These are phyloP conservation scores for Termitomyces sp. DNA, from an alignment of 768 basidiomycete species.

Conservation along the genomic window DNA sequence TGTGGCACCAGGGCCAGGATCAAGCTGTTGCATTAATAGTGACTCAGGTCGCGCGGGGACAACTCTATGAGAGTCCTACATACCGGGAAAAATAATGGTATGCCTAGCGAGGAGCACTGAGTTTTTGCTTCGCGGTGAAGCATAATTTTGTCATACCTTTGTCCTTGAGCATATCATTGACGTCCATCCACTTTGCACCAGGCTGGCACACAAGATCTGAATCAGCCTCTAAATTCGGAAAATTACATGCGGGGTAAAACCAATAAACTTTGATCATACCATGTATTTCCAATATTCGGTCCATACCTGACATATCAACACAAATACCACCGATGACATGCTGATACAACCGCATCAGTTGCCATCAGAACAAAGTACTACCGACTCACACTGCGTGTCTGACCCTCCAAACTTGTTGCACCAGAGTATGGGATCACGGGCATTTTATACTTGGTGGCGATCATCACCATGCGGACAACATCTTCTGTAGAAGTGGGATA, in stretches of 20 bases:
- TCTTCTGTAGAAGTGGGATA: constrained; percentile 72
- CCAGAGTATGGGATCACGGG: constrained; percentile 79
- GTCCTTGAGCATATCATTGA: constrained; percentile 62
- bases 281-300: constrained; percentile 70
- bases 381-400: constrained; percentile 54
- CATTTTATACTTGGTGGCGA: constrained; percentile 69
- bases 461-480: constrained; percentile 71
- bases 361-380: not conserved
- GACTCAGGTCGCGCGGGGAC: not conserved
- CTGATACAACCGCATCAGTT: constrained; percentile 16
- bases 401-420: constrained; percentile 80
- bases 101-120: constrained; percentile 32
- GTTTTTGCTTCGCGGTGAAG: not conserved
- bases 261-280: constrained; percentile 34
- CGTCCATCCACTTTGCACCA: constrained; percentile 64
- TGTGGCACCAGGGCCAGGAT: constrained; percentile 75
- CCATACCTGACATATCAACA: constrained; percentile 75
- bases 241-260: not conserved
- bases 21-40: constrained; percentile 40
- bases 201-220: constrained; percentile 73
- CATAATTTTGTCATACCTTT: constrained; percentile 35
- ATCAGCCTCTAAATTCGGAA: constrained; percentile 46
- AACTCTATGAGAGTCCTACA: constrained; percentile 12
- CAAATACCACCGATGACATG: constrained; percentile 62
- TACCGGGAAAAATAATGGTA: constrained; percentile 83